Evolutionary conservation across 2,329 filamentous ascomycete species (phyloP).

Genomic region (Cladosporium sp.): DNA sequence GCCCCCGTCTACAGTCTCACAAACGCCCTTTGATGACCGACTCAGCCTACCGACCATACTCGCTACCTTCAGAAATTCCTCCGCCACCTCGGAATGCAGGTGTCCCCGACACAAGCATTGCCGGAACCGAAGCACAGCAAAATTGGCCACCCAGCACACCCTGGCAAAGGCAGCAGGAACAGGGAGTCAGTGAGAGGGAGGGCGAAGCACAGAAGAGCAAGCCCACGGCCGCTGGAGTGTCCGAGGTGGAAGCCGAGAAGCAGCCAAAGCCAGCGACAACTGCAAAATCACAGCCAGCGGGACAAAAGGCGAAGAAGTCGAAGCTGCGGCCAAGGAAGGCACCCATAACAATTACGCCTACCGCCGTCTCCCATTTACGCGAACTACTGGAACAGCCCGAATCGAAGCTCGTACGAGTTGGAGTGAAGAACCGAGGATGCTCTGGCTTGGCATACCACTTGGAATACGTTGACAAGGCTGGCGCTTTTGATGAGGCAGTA

Average conservation of each 20-base stretch:
- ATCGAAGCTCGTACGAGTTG: slow-evolving; percentile 89
- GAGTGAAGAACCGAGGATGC: slow-evolving; percentile 90
- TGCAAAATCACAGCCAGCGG: slow-evolving; percentile 42
- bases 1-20: slow-evolving; percentile 47
- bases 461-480: slow-evolving; percentile 91
- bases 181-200: slow-evolving; percentile 51
- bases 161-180: slow-evolving; percentile 37
- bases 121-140: slow-evolving; percentile 48
- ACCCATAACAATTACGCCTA: slow-evolving; percentile 79
- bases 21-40: slow-evolving; percentile 65
- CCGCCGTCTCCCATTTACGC: slow-evolving; percentile 76
- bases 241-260: slow-evolving; percentile 35
- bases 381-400: slow-evolving; percentile 78
- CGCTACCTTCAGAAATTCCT: slow-evolving; percentile 57
- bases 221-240: slow-evolving; percentile 23
- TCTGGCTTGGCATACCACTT: slow-evolving; percentile 91
- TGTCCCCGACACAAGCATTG: slow-evolving; percentile 63
- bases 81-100: slow-evolving; percentile 59
- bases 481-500: slow-evolving; percentile 83
- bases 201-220: slow-evolving; percentile 67
- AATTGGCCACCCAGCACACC: slow-evolving; percentile 51
- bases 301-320: slow-evolving; percentile 57
- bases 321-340: slow-evolving; percentile 83
- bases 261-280: slow-evolving; percentile 25
- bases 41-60: slow-evolving; percentile 63